Percentiles rank a stretch among this genome's conserved stretches.
These are phyloP conservation scores for Fusarium sp. DNA, from an alignment of 2,329 filamentous ascomycete species.

Conservation along the genomic window DNA sequence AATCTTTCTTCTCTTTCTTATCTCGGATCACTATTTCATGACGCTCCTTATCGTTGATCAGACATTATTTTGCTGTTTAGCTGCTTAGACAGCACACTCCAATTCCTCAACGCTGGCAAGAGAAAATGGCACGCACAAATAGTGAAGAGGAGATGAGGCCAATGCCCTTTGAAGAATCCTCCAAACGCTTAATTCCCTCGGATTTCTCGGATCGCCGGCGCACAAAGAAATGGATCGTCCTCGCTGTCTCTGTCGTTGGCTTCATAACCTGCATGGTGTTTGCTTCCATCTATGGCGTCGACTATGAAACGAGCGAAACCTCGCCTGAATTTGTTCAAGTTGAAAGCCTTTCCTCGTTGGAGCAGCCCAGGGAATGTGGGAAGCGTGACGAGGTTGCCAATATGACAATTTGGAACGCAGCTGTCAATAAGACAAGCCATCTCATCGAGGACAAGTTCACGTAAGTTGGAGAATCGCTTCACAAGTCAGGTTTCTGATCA, in stretches of 20 bases:
- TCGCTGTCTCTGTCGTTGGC: neutral
- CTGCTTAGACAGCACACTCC: no score
- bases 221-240: neutral
- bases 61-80: no score
- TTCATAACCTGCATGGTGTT: neutral
- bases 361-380: neutral
- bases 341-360: neutral
- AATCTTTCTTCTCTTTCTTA: no score
- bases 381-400: neutral
- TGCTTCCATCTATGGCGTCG: neutral
- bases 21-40: no score
- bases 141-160: constrained; percentile 5
- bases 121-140: neutral
- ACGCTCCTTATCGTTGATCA: no score
- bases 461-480: constrained; percentile 30
- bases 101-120: no score
- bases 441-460: constrained; percentile 50
- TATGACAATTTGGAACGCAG: constrained; percentile 11
- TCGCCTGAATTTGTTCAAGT: rapidly evolving
- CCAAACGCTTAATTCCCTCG: no score
- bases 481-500: no score
- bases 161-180: neutral
- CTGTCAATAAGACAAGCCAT: constrained; percentile 38
- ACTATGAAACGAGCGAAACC: neutral
- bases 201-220: no score